A percentile compares a stretch with the other conserved stretches of the same genome.
These are phyloP conservation scores for Westerdykella sp. DNA, from an alignment of 2,329 filamentous ascomycete species.

Conservation along the genomic window DNA sequence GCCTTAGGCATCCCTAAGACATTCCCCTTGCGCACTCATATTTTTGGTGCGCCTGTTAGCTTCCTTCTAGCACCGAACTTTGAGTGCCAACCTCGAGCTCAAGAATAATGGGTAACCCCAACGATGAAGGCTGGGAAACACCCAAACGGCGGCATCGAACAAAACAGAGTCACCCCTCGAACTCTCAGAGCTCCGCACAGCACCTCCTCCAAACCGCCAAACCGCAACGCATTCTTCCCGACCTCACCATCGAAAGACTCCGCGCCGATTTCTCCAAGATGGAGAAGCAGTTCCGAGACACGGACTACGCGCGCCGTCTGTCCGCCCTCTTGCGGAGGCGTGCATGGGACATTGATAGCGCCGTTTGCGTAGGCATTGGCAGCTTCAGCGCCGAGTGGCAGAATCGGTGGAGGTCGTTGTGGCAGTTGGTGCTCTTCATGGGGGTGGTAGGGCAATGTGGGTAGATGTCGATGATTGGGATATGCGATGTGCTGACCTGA, in stretches of 20 bases:
- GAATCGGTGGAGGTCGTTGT: conserved; percentile 28
- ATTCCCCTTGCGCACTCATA: too few species aligned
- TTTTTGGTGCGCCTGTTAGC: too few species aligned
- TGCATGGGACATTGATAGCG: conserved; percentile 13
- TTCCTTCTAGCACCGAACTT: too few species aligned
- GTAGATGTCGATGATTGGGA: background rate
- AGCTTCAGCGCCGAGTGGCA: conserved; percentile 34
- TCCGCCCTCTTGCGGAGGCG: conserved; percentile 9
- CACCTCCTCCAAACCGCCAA: conserved; percentile 3
- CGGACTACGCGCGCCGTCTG: conserved; percentile 17
- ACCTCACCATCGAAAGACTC: conserved; percentile 22
- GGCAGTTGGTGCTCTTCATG: conserved; percentile 35
- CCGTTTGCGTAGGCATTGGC: conserved; percentile 34
- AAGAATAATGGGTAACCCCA: too few species aligned
- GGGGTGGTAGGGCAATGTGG: conserved; percentile 15
- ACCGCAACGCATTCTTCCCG: conserved; percentile 14
- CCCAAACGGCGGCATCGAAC: too few species aligned
- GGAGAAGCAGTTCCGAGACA: conserved; percentile 20
- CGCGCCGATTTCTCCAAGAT: conserved; percentile 16
- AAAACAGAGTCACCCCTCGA: too few species aligned
- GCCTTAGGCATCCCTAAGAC: too few species aligned
- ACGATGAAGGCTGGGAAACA: too few species aligned
- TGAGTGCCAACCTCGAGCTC: too few species aligned
- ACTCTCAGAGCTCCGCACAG: too few species aligned
- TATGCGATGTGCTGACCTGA: background rate